Conservation (phyloP, 2,329 filamentous ascomycete genomes). For the Mycosphaerella sp. region DNA sequence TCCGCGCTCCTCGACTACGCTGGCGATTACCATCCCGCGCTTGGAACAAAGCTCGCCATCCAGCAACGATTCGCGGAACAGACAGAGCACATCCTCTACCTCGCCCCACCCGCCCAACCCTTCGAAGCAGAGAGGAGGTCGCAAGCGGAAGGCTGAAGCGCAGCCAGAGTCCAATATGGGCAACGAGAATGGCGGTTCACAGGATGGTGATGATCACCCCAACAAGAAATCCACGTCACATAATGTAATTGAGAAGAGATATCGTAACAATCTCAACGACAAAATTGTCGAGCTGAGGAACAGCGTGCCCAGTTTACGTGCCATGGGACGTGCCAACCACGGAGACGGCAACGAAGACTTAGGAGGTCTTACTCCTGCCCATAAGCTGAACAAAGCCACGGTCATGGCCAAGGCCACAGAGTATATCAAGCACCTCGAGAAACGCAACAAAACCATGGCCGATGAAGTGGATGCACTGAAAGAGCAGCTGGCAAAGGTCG, state of each 20-base stretch:
- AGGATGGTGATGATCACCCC: conserved; percentile 38
- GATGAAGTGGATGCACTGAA: conserved; percentile 80
- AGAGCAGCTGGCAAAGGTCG: conserved; percentile 57
- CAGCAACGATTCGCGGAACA: conserved; percentile 20
- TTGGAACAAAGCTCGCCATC: conserved; percentile 32
- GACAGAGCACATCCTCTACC: conserved; percentile 30
- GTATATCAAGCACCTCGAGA: conserved; percentile 90
- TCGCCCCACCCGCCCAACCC: conserved; percentile 31
- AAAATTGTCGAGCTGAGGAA: conserved; percentile 91
- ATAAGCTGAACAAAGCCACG: conserved; percentile 97
- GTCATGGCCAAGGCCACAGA: conserved; percentile 93
- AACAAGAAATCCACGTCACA: conserved; percentile 82
- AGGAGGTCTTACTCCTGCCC: conserved; percentile 63
- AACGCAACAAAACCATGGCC: conserved; percentile 72
- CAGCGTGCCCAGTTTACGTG: conserved; percentile 82
- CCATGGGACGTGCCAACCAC: conserved; percentile 56
- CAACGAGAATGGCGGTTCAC: conserved; percentile 45
- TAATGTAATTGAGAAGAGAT: conserved; percentile 97
- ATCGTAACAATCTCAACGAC: conserved; percentile 92
- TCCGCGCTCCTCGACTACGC: conserved; percentile 12
- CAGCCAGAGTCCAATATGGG: conserved; percentile 16
- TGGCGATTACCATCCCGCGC: conserved; percentile 24
- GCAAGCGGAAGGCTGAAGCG: conserved; percentile 34
- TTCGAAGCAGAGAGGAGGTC: conserved; percentile 32
- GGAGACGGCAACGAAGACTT: conserved; percentile 75